Conservation (phyloP, 139 green algal species). For the Zygnema cylindricum region DNA sequence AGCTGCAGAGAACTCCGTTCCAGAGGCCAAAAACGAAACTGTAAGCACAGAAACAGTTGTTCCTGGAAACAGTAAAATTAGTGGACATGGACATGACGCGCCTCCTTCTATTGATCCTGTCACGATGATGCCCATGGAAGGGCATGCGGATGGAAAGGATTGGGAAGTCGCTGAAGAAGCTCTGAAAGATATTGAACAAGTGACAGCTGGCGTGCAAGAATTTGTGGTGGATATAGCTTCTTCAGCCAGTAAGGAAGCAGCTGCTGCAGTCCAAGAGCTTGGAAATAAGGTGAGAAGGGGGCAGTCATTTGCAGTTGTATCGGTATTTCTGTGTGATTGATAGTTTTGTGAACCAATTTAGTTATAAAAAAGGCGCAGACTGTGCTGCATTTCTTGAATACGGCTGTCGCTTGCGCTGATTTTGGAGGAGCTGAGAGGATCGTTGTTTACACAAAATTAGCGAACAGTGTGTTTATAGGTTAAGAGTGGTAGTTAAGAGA, state of each 20-base stretch:
- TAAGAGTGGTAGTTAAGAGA: too few relatives aligned
- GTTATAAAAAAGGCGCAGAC: too few relatives aligned
- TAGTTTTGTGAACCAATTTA: too few relatives aligned
- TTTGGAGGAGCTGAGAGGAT: too few relatives aligned
- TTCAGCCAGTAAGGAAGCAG: conserved; percentile 23
- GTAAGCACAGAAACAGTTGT: background rate
- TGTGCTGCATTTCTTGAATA: too few relatives aligned
- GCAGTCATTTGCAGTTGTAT: too few relatives aligned
- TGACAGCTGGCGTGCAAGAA: background rate
- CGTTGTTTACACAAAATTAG: too few relatives aligned
- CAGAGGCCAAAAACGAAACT: background rate
- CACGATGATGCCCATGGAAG: background rate
- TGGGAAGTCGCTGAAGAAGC: background rate
- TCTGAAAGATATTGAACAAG: conserved; percentile 8
- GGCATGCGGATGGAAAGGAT: background rate
- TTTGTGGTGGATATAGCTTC: conserved; percentile 27
- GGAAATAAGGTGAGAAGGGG: conserved; percentile 13
- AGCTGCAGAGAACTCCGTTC: background rate
- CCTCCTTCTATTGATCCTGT: background rate
- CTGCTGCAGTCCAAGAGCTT: conserved; percentile 22
- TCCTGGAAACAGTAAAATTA: background rate
- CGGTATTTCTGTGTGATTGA: too few relatives aligned
- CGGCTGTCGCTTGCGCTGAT: too few relatives aligned
- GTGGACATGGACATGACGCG: background rate
- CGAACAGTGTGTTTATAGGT: too few relatives aligned